These are phyloP conservation scores for Wickerhamiella vanderwaltii DNA, from an alignment of 805 yeast genomes.

Conservation along the genomic window DNA sequence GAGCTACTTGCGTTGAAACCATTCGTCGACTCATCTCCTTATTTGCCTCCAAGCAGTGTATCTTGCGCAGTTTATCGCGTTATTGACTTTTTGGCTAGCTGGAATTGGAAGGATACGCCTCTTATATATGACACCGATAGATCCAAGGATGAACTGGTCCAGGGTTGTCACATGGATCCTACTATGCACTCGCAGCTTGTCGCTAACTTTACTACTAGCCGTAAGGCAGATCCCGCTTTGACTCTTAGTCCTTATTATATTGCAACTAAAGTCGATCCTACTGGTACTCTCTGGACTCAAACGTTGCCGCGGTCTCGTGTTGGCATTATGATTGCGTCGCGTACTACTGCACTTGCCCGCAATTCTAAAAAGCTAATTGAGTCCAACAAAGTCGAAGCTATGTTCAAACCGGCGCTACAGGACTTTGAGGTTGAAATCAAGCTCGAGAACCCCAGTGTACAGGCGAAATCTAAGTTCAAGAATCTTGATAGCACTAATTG, in stretches of 20 bases:
- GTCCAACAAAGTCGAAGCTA: conserved; percentile 30
- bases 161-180: conserved; percentile 37
- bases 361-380: conserved; percentile 49
- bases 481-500: conserved; percentile 29
- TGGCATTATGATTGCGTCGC: conserved; percentile 64
- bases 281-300: conserved; percentile 75
- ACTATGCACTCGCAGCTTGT: conserved; percentile 50
- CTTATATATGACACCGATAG: conserved; percentile 60
- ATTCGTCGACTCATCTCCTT: conserved; percentile 84
- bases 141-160: conserved; percentile 13
- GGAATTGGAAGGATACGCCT: conserved; percentile 95
- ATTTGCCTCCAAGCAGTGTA: conserved; percentile 62
- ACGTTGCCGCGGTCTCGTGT: conserved; percentile 33
- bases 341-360: conserved; percentile 77
- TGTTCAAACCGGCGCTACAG: conserved; percentile 69
- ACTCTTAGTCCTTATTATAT: conserved; percentile 68
- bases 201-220: conserved; percentile 50
- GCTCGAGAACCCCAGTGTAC: conserved; percentile 37
- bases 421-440: conserved; percentile 76
- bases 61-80: conserved; percentile 72
- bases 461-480: conserved; percentile 31
- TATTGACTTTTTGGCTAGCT: conserved; percentile 53
- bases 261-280: conserved; percentile 71
- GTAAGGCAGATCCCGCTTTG: conserved; percentile 74
- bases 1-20: conserved; percentile 76